These are phyloP conservation scores for Pseudogymnoascus sp. DNA, from an alignment of 2,329 filamentous ascomycete genomes.

Conservation along the genomic window DNA sequence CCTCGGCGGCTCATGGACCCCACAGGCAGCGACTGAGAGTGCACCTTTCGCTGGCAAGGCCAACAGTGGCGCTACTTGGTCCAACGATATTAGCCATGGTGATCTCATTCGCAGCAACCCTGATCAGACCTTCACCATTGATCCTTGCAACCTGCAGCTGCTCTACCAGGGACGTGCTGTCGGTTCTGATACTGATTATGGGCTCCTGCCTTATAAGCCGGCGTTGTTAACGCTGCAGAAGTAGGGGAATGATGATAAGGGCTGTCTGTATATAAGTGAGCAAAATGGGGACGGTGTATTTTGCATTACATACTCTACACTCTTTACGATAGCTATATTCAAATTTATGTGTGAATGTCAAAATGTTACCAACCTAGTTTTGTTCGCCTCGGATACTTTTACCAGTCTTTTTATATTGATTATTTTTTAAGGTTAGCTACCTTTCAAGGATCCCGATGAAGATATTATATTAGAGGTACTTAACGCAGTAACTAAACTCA, in stretches of 20 bases:
- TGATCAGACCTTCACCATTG: constrained; percentile 58
- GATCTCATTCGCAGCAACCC: constrained; percentile 51
- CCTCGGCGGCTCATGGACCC: constrained; percentile 52
- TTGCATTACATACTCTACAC: background rate
- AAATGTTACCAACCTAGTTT: background rate
- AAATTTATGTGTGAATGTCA: background rate
- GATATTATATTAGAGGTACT: background rate
- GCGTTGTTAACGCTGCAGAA: constrained; percentile 45
- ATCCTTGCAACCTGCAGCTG: constrained; percentile 58
- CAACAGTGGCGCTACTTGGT: constrained; percentile 60
- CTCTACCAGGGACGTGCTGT: constrained; percentile 56
- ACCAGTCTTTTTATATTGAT: background rate
- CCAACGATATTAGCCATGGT: constrained; percentile 61
- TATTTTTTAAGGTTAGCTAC: background rate
- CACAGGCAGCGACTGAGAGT: constrained; percentile 49
- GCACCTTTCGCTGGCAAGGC: constrained; percentile 61
- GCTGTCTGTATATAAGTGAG: background rate
- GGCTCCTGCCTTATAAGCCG: constrained; percentile 47
- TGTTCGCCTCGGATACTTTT: background rate
- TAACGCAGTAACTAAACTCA: background rate
- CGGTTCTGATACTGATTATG: constrained; percentile 41
- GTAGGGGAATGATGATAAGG: background rate
- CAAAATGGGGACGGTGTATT: background rate
- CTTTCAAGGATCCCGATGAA: background rate
- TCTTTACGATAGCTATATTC: background rate